These are phyloP conservation scores for Pyricularia grisea DNA, from an alignment of 2,329 filamentous ascomycete species.

Conservation along the genomic window DNA sequence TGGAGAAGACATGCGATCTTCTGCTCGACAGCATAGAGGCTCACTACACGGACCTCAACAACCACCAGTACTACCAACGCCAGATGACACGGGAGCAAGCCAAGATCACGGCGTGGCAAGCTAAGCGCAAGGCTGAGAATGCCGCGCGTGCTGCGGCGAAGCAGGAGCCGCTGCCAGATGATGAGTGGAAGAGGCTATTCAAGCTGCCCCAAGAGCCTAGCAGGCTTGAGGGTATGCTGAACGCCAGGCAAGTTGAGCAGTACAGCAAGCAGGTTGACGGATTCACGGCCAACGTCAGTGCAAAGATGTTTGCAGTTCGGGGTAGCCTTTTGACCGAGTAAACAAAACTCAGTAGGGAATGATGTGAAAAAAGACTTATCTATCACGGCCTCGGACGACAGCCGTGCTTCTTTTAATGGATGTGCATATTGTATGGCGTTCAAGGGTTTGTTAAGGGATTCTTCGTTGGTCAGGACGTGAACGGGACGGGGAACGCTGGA, in stretches of 20 bases:
- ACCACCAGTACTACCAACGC: conserved; percentile 94
- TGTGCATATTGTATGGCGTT: conserved; percentile 3
- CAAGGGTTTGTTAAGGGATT: background rate
- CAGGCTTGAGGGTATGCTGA: conserved; percentile 85
- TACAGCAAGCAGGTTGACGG: conserved; percentile 96
- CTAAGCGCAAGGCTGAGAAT: conserved; percentile 95
- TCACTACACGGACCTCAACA: conserved; percentile 98
- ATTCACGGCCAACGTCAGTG: conserved; percentile 81
- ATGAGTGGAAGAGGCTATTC: conserved; percentile 97
- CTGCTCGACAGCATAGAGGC: conserved; percentile 94
- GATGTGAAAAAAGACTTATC: background rate
- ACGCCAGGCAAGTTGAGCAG: conserved; percentile 93
- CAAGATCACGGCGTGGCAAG: conserved; percentile 95
- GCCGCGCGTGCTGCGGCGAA: conserved; percentile 75
- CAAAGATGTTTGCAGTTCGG: conserved; percentile 97
- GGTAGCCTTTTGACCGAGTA: conserved; percentile 54
- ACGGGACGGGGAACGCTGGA: background rate
- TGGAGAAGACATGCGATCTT: conserved; percentile 96
- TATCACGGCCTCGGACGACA: background rate
- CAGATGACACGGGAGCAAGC: conserved; percentile 87
- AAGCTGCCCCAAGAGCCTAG: conserved; percentile 95
- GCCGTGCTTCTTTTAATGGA: conserved; percentile 1
- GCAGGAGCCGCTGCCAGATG: conserved; percentile 81
- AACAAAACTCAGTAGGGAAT: background rate
- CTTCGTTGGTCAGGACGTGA: background rate